phyloP scores from a whole-genome alignment of 768 basidiomycete genomes.

The Hypholoma sublateritium region DNA sequence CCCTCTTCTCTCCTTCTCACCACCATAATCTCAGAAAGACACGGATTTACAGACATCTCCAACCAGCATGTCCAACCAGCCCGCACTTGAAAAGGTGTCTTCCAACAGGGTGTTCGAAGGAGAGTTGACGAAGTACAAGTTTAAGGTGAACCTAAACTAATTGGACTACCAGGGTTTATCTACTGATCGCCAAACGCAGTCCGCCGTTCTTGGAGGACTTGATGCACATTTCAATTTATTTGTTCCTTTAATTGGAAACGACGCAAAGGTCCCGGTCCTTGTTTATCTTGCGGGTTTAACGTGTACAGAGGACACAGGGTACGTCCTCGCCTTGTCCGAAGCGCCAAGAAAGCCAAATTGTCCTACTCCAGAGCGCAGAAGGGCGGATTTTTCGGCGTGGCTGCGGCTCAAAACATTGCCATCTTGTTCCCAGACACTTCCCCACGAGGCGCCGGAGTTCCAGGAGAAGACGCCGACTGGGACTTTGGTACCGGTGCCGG shows the following conservation, averaged over 20 bases:
- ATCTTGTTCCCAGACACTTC: constrained; percentile 95
- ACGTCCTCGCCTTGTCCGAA: constrained; percentile 16
- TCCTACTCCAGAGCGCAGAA: constrained; percentile 71
- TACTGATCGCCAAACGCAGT: constrained; percentile 39
- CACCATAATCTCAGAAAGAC: neutral
- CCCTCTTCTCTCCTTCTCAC: constrained; percentile 4
- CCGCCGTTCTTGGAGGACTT: constrained; percentile 65
- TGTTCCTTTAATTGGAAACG: constrained; percentile 60
- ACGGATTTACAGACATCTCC: neutral
- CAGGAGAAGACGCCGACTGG: constrained; percentile 81
- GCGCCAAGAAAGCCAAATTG: neutral
- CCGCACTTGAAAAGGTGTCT: constrained; percentile 64
- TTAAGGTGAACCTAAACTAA: constrained; percentile 51
- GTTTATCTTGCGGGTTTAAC: constrained; percentile 88
- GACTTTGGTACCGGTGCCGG: constrained; percentile 96
- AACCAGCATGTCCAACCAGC: constrained; percentile 1
- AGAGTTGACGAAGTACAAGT: constrained; percentile 82
- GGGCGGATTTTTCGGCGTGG: constrained; percentile 87
- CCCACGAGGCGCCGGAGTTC: constrained; percentile 86
- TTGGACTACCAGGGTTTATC: neutral
- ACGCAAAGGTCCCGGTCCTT: constrained; percentile 60
- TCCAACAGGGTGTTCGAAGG: constrained; percentile 82
- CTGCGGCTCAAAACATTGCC: constrained; percentile 83
- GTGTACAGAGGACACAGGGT: constrained; percentile 95
- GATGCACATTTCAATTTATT: constrained; percentile 87